Conservation (phyloP, 495 filamentous ascomycete genomes). For the Penicillium simplicissimum region DNA sequence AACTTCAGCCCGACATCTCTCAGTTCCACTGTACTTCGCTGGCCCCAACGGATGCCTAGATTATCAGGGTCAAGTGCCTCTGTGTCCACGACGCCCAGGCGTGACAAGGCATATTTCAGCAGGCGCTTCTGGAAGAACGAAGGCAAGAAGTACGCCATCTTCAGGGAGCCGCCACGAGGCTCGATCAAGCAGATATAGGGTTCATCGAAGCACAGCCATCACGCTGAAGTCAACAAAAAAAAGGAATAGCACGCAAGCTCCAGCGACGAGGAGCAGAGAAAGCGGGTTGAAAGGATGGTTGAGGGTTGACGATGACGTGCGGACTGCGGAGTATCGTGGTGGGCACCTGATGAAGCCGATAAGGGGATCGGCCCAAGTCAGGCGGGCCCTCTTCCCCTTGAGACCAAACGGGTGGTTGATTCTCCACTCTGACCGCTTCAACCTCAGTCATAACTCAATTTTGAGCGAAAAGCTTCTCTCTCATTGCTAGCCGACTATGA, state of each 20-base stretch:
- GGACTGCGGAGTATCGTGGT: conserved; percentile 27
- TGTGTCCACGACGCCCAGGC: conserved; percentile 78
- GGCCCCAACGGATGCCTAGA: conserved; percentile 74
- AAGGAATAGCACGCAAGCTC: conserved; percentile 11
- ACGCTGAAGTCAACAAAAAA: conserved; percentile 16
- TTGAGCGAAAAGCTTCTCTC: background rate
- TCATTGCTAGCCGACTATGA: background rate
- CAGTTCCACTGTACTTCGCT: conserved; percentile 75
- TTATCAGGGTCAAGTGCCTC: conserved; percentile 77
- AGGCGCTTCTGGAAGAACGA: conserved; percentile 81
- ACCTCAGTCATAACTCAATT: background rate
- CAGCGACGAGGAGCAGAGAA: conserved; percentile 7
- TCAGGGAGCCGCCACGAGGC: conserved; percentile 37
- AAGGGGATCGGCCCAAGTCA: conserved; percentile 40
- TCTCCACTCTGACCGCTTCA: conserved; percentile 1
- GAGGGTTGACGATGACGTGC: conserved; percentile 29
- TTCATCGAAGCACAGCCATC: conserved; percentile 35
- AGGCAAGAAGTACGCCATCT: conserved; percentile 62
- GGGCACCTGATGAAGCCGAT: conserved; percentile 35
- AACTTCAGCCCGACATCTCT: conserved; percentile 75
- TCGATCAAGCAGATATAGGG: conserved; percentile 26
- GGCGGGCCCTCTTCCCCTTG: conserved; percentile 28
- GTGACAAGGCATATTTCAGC: conserved; percentile 76
- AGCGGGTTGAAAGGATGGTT: conserved; percentile 11
- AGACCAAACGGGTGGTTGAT: conserved; percentile 18